Percentiles rank a stretch among this genome's conserved stretches.
phyloP scores from a whole-genome alignment of 768 basidiomycete species.

The Russula sp. region DNA sequence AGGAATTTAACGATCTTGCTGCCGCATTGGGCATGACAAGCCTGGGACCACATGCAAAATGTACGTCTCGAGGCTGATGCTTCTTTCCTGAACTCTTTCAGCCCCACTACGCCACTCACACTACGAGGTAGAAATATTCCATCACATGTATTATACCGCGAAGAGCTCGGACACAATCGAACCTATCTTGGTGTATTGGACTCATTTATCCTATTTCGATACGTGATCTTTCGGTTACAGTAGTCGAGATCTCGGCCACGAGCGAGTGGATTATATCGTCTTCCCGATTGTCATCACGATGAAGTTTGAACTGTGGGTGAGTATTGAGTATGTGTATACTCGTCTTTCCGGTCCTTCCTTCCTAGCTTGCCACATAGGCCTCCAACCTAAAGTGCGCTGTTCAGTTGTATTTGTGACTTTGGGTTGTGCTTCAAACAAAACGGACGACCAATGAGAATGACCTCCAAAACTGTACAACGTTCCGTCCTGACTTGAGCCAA shows the following conservation, averaged over 20 bases:
- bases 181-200: not conserved
- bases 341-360: not conserved
- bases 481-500: conserved; percentile 48
- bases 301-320: not conserved
- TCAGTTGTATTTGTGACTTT: not conserved
- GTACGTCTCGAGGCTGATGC: not conserved
- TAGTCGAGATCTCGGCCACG: not conserved
- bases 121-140: conserved; percentile 20
- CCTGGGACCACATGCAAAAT: conserved; percentile 22
- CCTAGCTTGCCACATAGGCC: not conserved
- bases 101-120: conserved; percentile 31
- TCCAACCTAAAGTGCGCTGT: not conserved
- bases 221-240: not conserved
- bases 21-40: conserved; percentile 36
- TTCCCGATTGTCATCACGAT: not conserved
- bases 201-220: not conserved
- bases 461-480: not conserved
- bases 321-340: not conserved
- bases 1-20: conserved; percentile 48
- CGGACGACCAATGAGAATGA: not conserved
- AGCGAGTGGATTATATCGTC: not conserved
- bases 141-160: not conserved
- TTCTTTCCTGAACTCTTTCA: conserved; percentile 10
- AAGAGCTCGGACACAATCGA: not conserved
- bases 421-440: not conserved